These are phyloP conservation scores for Rhizophora mangle DNA, from an alignment of 345 rosid species.

Conservation along the genomic window DNA sequence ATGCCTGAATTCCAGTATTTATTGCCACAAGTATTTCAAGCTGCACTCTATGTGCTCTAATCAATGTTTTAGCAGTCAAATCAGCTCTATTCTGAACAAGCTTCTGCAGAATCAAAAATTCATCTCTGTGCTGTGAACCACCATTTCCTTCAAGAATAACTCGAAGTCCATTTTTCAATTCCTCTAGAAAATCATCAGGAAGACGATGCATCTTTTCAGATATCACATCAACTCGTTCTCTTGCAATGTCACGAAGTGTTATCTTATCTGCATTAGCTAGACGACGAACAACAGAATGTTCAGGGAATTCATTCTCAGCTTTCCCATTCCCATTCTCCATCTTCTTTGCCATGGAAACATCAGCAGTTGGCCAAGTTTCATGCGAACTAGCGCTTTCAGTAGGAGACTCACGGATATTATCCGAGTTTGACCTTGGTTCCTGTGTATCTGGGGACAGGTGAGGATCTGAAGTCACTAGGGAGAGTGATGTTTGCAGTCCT, in stretches of 20 bases:
- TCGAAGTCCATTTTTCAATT: conserved; percentile 73
- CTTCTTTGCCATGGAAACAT: conserved; percentile 57
- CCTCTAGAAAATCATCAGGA: conserved; percentile 78
- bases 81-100: conserved; percentile 77
- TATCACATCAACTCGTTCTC: conserved; percentile 77
- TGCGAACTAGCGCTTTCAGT: conserved; percentile 96
- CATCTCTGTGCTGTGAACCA: conserved; percentile 78
- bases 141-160: conserved; percentile 82
- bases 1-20: conserved; percentile 90
- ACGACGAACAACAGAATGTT: conserved; percentile 65
- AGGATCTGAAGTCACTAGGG: conserved; percentile 73
- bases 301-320: conserved; percentile 59
- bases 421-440: conserved; percentile 71
- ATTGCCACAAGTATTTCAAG: conserved; percentile 92
- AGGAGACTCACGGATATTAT: conserved; percentile 79
- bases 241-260: conserved; percentile 74
- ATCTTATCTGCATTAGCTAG: conserved; percentile 72
- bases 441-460: conserved; percentile 54
- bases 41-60: conserved; percentile 76
- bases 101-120: conserved; percentile 74
- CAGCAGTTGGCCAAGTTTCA: conserved; percentile 91
- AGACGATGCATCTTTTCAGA: conserved; percentile 74
- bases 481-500: conserved; percentile 57
- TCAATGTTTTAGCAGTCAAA: conserved; percentile 72
- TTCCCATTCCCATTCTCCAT: conserved; percentile 71